phyloP scores from a whole-genome alignment of 139 green algal species.

The Tetratostichococcus sp. region DNA sequence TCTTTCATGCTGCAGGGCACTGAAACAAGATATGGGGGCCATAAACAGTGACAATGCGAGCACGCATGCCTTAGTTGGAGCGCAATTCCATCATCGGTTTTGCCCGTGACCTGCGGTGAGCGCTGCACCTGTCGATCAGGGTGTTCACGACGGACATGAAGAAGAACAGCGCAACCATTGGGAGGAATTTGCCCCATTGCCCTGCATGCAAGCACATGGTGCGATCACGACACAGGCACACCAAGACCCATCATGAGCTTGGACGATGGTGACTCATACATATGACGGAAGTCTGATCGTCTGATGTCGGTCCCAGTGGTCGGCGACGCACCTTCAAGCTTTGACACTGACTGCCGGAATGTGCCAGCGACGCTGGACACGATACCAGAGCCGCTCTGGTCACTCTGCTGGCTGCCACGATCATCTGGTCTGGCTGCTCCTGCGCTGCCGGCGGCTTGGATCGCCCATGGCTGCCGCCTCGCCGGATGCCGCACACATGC shows the following conservation, averaged over 20 bases:
- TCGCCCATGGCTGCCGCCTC: background rate
- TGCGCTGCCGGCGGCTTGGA: background rate
- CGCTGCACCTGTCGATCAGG: slow-evolving; percentile 82
- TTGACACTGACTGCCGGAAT: background rate
- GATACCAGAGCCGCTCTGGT: too few species aligned
- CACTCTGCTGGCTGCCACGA: background rate
- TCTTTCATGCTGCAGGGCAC: slow-evolving; percentile 66
- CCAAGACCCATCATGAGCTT: too few species aligned
- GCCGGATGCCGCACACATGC: background rate
- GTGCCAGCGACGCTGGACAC: too few species aligned
- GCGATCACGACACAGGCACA: too few species aligned
- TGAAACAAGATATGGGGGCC: too few species aligned
- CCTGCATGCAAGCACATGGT: background rate
- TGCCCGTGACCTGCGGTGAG: too few species aligned
- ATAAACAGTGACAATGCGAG: too few species aligned
- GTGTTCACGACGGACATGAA: slow-evolving; percentile 86
- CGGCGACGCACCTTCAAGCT: background rate
- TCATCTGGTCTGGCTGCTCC: background rate
- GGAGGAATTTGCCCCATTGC: slow-evolving; percentile 59
- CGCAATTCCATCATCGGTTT: too few species aligned
- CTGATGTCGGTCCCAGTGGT: too few species aligned
- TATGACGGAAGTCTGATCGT: too few species aligned
- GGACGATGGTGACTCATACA: too few species aligned
- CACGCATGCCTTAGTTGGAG: too few species aligned
- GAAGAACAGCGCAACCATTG: slow-evolving; percentile 85